Evolutionary conservation across 2,329 filamentous ascomycete species (phyloP), one percentile per base, ranked within the genome.

Genomic region (Ophiostoma perfectum): DNA sequence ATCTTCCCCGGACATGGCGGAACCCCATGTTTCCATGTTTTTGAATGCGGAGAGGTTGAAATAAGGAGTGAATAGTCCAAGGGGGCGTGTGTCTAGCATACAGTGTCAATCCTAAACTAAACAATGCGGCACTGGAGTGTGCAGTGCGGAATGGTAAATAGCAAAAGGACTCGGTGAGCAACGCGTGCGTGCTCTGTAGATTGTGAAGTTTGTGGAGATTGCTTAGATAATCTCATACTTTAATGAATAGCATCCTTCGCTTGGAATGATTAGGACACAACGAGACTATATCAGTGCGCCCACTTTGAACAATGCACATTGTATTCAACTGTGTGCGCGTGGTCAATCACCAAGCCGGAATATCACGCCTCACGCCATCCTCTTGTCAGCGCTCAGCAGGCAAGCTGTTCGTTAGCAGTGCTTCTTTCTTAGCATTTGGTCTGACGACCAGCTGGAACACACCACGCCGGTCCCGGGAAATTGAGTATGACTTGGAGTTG

Each of bases 141-240:
- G 49, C 49, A 18, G 49, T 55, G 49, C 49, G 49, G 49, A 55
- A 55, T 55, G 49, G 49, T 55, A 55, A 55, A 55, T 55, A 55
- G 18, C 12, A 9, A 55, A 55, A 27, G 7, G 49, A 55, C 49
- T 55, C 18, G 18, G 49, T 27, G 49, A 27, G 49, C 49, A 55
- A 55, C 18, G 49, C n/a, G 49, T 27, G 27, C 2, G 49, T 27
- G 49, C 27, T 27, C 27, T 55, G 14, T 55, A 27, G 49, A 36
- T 2, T 55, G 11, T 11, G 49, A 55, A 8, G 3, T 27, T 27
- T 27, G 27, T 27, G 27, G 2, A 27, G 27, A 27, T 27, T 27
- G 27, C 27, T 27, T 27, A 1, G 27, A 27, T 27, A 27, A 27
- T 27, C 27, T 27, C 27, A 27, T 27, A 27, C 27, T 27, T 27